These are phyloP conservation scores for Ascochyta lentis DNA, from an alignment of 2,329 filamentous ascomycete species.

Conservation along the genomic window DNA sequence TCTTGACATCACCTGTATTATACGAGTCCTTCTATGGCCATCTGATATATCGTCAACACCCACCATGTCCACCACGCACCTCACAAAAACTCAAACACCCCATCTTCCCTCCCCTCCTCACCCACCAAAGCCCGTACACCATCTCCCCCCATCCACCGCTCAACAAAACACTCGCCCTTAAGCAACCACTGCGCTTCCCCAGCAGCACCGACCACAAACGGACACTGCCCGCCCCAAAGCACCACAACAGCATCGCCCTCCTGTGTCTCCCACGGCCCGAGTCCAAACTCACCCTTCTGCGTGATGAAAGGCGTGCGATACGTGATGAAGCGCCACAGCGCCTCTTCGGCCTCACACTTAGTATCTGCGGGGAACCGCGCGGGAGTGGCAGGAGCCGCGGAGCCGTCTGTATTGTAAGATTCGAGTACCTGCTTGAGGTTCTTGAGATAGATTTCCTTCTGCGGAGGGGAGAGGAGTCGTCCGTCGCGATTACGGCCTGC, in stretches of 20 bases:
- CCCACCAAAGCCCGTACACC: background rate
- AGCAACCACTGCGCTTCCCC: conserved; percentile 3
- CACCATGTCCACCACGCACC: too few species aligned
- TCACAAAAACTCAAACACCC: background rate
- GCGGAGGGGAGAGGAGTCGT: background rate
- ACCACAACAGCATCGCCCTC: conserved; percentile 22
- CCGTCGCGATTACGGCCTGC: conserved; percentile 7
- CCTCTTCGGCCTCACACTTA: background rate
- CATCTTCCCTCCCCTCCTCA: background rate
- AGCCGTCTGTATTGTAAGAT: background rate
- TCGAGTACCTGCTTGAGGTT: background rate
- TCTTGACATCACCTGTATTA: too few species aligned
- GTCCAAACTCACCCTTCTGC: conserved; percentile 14
- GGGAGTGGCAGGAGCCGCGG: background rate
- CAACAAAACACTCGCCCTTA: conserved; percentile 17
- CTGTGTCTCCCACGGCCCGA: conserved; percentile 13
- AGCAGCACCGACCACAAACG: conserved; percentile 12
- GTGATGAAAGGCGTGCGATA: conserved; percentile 24
- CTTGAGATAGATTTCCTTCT: background rate
- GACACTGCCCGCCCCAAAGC: conserved; percentile 28
- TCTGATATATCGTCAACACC: too few species aligned
- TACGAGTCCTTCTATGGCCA: too few species aligned
- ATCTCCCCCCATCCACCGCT: conserved; percentile 1
- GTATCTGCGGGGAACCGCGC: background rate
- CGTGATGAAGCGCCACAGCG: conserved; percentile 13